Conservation (phyloP, 169 alveolate genomes). For the Haemoproteus tartakovskyi region DNA sequence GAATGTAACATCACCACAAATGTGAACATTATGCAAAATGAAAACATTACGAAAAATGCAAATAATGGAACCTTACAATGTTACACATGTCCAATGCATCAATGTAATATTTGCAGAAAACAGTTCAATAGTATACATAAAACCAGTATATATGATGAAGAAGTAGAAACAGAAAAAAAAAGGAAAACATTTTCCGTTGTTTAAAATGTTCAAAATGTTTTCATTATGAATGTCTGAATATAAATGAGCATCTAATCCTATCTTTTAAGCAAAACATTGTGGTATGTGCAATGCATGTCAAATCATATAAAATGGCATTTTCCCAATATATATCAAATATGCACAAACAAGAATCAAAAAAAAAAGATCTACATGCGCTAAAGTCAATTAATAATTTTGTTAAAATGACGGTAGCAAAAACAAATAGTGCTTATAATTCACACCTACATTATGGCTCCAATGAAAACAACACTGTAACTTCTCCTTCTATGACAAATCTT, state of each 20-base stretch:
- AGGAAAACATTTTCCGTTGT: slow-evolving; percentile 20
- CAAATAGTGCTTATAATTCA: too few species aligned
- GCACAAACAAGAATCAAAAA: too few species aligned
- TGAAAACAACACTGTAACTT: too few species aligned
- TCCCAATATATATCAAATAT: background rate
- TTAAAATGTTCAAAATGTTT: slow-evolving; percentile 30
- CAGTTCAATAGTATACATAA: slow-evolving; percentile 12
- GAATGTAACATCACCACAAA: background rate
- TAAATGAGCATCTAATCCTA: slow-evolving; percentile 12
- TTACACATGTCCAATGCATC: slow-evolving; percentile 52
- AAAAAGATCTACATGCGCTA: background rate
- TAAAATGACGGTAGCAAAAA: too few species aligned
- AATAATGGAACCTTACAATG: slow-evolving; percentile 1
- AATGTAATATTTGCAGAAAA: slow-evolving; percentile 40
- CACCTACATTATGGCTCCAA: too few species aligned
- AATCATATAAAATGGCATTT: slow-evolving; percentile 18
- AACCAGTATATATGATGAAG: slow-evolving; percentile 11
- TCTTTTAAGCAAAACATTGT: slow-evolving; percentile 21
- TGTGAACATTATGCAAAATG: too few species aligned
- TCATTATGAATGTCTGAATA: slow-evolving; percentile 33
- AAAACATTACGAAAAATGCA: too few species aligned
- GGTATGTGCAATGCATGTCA: slow-evolving; percentile 27
- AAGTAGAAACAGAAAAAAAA: background rate
- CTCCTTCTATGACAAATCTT: too few species aligned
- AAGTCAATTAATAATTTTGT: too few species aligned